These are phyloP conservation scores for Zymoseptoria brevis DNA, from an alignment of 2,329 filamentous ascomycete species.

Conservation along the genomic window DNA sequence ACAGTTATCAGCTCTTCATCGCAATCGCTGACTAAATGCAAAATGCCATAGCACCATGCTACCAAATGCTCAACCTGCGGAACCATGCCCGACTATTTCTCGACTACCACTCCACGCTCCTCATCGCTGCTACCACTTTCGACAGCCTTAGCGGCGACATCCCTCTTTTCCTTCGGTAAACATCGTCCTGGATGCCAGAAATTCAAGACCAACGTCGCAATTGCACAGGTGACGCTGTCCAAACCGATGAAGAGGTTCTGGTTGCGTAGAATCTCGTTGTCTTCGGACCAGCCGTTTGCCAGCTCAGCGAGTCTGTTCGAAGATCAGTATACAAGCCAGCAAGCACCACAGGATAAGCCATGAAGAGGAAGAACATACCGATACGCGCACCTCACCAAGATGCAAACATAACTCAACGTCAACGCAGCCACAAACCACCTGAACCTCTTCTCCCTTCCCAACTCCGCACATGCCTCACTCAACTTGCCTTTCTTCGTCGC, in stretches of 20 bases:
- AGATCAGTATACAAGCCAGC: background rate
- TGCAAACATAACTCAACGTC: slow-evolving; percentile 20
- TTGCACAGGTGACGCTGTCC: slow-evolving; percentile 29
- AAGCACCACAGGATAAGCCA: background rate
- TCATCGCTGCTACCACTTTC: slow-evolving; percentile 7
- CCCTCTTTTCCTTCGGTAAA: slow-evolving; percentile 20
- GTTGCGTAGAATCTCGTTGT: slow-evolving; percentile 20
- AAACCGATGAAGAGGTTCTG: slow-evolving; percentile 23
- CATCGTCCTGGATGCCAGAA: slow-evolving; percentile 28
- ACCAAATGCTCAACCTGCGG: too few species aligned
- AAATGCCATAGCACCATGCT: too few species aligned
- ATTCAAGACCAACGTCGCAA: slow-evolving; percentile 25
- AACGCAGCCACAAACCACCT: slow-evolving; percentile 22
- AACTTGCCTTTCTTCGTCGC: slow-evolving; percentile 5
- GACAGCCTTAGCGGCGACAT: slow-evolving; percentile 5
- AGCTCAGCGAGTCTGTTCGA: slow-evolving; percentile 24
- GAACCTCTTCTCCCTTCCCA: background rate
- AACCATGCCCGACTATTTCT: background rate
- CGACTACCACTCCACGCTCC: background rate
- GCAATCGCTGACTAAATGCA: too few species aligned
- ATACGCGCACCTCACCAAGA: slow-evolving; percentile 24
- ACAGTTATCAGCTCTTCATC: too few species aligned
- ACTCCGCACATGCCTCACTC: background rate
- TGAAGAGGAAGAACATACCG: background rate
- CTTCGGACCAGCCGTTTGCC: slow-evolving; percentile 18